These are phyloP conservation scores for Bruguiera hainesii DNA, from an alignment of 441 rosid genomes.

Conservation along the genomic window DNA sequence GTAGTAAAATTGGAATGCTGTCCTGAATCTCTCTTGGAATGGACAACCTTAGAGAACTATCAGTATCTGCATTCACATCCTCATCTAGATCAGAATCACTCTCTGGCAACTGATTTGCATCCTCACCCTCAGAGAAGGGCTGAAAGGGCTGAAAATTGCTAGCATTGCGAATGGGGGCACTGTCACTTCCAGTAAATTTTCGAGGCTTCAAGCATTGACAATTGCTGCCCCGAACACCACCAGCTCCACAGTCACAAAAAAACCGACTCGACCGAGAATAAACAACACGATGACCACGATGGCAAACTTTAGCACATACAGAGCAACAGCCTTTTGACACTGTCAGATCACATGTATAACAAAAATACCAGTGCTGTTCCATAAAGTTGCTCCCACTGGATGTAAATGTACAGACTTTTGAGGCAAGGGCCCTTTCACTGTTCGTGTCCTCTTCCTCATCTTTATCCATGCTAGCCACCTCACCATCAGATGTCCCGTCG, in stretches of 20 bases:
- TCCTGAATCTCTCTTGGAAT: constrained; percentile 80
- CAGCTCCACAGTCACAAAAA: constrained; percentile 99
- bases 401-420: constrained; percentile 98
- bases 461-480: constrained; percentile 96
- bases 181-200: constrained; percentile 73
- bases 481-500: constrained; percentile 99
- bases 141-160: constrained; percentile 75
- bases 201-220: constrained; percentile 99
- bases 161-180: constrained; percentile 48
- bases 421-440: constrained; percentile 93
- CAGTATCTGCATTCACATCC: constrained; percentile 57
- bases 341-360: constrained; percentile 99
- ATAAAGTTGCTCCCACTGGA: constrained; percentile 99
- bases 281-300: constrained; percentile 99
- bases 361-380: constrained; percentile 99
- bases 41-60: constrained; percentile 54
- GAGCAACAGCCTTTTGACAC: constrained; percentile 99
- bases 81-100: constrained; percentile 98
- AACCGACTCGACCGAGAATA: constrained; percentile 99
- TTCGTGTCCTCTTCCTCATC: constrained; percentile 97
- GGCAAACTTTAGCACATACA: constrained; percentile 99
- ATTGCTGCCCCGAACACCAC: constrained; percentile 98
- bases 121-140: constrained; percentile 87
- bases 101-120: constrained; percentile 84
- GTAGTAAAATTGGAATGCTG: constrained; percentile 57